Evolutionary conservation across 495 filamentous ascomycete genomes (phyloP).

Genomic region (Aspergillus sclerotiicarbonarius): DNA sequence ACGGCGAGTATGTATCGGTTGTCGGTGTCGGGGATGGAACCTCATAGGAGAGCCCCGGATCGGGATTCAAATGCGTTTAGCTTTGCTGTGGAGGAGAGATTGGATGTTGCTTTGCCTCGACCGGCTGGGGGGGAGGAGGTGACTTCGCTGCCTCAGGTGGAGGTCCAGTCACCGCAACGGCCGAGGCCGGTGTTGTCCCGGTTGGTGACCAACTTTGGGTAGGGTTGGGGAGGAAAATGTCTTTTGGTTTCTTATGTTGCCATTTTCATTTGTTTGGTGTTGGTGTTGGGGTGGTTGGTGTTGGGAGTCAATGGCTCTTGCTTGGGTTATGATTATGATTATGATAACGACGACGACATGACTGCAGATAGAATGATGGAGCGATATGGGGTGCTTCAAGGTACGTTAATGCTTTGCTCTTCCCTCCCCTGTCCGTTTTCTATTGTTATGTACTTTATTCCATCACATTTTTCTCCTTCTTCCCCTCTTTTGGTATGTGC

Average conservation of each 20-base stretch:
- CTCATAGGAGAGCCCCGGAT: neutral
- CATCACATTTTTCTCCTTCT: too few relatives aligned
- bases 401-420: too few relatives aligned
- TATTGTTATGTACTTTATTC: too few relatives aligned
- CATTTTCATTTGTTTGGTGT: neutral
- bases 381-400: too few relatives aligned
- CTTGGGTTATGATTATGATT: neutral
- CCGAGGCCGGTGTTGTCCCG: conserved; percentile 41
- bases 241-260: neutral
- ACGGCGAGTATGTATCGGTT: neutral
- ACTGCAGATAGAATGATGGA: neutral
- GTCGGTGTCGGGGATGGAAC: neutral
- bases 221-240: neutral
- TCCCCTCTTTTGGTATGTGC: too few relatives aligned
- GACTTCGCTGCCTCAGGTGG: neutral
- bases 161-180: conserved; percentile 18
- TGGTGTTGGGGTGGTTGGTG: neutral
- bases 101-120: neutral
- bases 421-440: too few relatives aligned
- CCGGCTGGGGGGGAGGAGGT: neutral
- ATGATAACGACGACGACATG: neutral
- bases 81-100: neutral
- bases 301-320: neutral
- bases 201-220: conserved; percentile 41
- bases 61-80: neutral